Base-by-base conservation (phyloP, 805 yeast species). In the Candida incommunis region DNA sequence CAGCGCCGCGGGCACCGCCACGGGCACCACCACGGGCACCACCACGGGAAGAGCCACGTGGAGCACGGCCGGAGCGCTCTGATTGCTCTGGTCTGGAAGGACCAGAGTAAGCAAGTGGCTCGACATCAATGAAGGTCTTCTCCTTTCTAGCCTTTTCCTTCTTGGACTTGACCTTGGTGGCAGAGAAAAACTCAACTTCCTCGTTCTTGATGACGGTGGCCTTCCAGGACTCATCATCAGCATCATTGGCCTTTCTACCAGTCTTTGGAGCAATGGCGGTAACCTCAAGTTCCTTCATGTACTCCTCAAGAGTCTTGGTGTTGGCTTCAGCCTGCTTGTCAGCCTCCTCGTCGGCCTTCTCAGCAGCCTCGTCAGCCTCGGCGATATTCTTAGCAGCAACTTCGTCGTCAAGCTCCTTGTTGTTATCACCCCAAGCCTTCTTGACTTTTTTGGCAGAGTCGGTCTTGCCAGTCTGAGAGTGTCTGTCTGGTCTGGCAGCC, bases 381-480 rank as follows among this genome's bases (percentile, higher is more conserved):
- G 66, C 67, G 43, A 62, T 50, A 48, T 62, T 63, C 55, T 67
- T 77, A 49, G 62, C 76, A 50, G 69, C 76, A 46, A 65, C 71
- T 61, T 70, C 71, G 55, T 75, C 83, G 54, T 70, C 82, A 64
- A 73, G 77, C 72, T 79, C 84, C 63, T 70, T 72, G 60, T 71
- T 69, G 67, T 80, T 77, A 62, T 80, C 85, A 63, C 95, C 94
- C 90, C 95, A 85, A 54, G 87, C 88, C 69, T 79, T 80, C 66
- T 73, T 76, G 61, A 81, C 74, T 67, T 82, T 80, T 80, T 86
- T 88, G 57, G 74, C 76, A 57, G 95, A 72, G 72, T 87, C 96
- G 59, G 77, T 65, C 74, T 82, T 84, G 62, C 81, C 85, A 54
- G 84, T 63, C 74, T 82, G 83, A 54, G 90, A 77, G 62, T 79